phyloP scores from a whole-genome alignment of 257 asterid genomes.

The Salvia rosmarinus region DNA sequence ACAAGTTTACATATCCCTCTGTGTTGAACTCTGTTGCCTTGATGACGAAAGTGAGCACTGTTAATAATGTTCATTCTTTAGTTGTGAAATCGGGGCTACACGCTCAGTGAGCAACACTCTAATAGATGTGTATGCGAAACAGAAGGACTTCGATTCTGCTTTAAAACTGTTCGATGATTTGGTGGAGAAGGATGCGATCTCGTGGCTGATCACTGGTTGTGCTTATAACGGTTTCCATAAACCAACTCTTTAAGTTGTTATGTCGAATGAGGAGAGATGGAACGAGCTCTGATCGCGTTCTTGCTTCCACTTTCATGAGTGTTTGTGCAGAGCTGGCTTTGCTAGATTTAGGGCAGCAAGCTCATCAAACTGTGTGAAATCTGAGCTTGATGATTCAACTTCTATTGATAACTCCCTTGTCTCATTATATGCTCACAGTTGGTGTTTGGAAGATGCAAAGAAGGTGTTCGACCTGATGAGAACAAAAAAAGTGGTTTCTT shows the following conservation, averaged over 20 bases:
- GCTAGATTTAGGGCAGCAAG: slow-evolving; percentile 67
- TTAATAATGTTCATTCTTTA: slow-evolving; percentile 58
- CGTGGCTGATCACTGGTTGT: slow-evolving; percentile 80
- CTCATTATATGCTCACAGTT: slow-evolving; percentile 74
- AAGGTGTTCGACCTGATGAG: slow-evolving; percentile 57
- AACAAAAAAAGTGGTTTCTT: slow-evolving; percentile 63
- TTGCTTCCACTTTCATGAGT: slow-evolving; percentile 65
- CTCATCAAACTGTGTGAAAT: slow-evolving; percentile 58
- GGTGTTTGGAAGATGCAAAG: slow-evolving; percentile 59
- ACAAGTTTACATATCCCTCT: slow-evolving; percentile 79
- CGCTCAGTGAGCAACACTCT: slow-evolving; percentile 69
- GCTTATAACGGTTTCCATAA: slow-evolving; percentile 63
- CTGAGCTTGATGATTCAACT: slow-evolving; percentile 46
- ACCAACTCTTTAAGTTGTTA: slow-evolving; percentile 61
- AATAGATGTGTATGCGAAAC: slow-evolving; percentile 88
- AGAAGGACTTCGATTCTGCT: slow-evolving; percentile 50
- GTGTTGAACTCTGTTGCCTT: slow-evolving; percentile 66
- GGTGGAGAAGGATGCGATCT: slow-evolving; percentile 67
- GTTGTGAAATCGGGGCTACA: slow-evolving; percentile 65
- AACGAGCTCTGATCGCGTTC: slow-evolving; percentile 53
- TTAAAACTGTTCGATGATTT: slow-evolving; percentile 46
- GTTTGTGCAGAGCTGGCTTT: slow-evolving; percentile 73
- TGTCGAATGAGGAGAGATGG: slow-evolving; percentile 60
- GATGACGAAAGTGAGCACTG: slow-evolving; percentile 46
- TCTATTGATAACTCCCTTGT: slow-evolving; percentile 73